phyloP scores from a whole-genome alignment of 306 rosid species.

The Glycine tomentella region DNA sequence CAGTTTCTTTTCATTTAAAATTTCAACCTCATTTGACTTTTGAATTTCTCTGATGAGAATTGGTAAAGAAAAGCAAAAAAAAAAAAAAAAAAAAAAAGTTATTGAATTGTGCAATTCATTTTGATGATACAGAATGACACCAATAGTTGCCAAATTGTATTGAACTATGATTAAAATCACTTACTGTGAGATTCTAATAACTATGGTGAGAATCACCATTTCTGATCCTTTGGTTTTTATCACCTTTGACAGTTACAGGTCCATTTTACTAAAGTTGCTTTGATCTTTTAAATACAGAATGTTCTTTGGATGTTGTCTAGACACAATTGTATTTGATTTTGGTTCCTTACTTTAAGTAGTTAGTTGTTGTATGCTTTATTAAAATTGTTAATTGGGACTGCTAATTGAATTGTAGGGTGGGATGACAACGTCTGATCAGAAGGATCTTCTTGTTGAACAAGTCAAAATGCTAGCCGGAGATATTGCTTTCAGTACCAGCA shows the following conservation, averaged over 20 bases:
- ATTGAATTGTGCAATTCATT: too few relatives aligned
- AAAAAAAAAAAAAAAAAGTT: too few relatives aligned
- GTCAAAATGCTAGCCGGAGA: slow-evolving; percentile 99
- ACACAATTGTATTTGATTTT: slow-evolving; percentile 29
- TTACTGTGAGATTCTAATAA: too few relatives aligned
- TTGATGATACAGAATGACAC: too few relatives aligned
- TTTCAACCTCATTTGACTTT: too few relatives aligned
- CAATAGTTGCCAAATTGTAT: too few relatives aligned
- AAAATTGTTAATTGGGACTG: slow-evolving; percentile 32
- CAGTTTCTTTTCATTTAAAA: too few relatives aligned
- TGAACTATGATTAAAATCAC: too few relatives aligned
- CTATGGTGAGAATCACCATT: too few relatives aligned
- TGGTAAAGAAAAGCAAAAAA: too few relatives aligned
- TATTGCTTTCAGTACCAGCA: slow-evolving; percentile 93
- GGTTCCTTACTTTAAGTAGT: slow-evolving; percentile 32
- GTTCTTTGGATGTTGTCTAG: slow-evolving; percentile 25
- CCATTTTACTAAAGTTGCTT: slow-evolving; percentile 15
- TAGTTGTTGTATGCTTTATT: slow-evolving; percentile 2
- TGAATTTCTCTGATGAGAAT: too few relatives aligned
- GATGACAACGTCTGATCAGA: slow-evolving; percentile 91
- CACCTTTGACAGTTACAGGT: slow-evolving; percentile 5
- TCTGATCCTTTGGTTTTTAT: slow-evolving; percentile 12
- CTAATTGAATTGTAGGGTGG: slow-evolving; percentile 68
- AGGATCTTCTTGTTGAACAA: slow-evolving; percentile 97
- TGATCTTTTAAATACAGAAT: slow-evolving; percentile 5